phyloP scores from a whole-genome alignment of 2,329 filamentous ascomycete genomes.

The Hymenotorrendiella dingleyae region DNA sequence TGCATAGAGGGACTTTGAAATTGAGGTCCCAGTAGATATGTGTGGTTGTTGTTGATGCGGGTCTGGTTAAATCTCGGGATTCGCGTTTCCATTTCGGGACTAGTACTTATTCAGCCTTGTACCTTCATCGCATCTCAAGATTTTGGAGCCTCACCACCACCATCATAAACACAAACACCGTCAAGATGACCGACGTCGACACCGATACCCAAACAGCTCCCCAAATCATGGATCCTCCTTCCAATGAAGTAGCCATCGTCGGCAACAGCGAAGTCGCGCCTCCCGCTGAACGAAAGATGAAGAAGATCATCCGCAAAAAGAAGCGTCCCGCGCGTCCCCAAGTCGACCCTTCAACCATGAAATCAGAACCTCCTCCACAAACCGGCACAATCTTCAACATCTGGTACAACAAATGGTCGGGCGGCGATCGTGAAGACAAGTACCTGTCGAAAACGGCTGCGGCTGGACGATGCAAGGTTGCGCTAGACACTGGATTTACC shows the following conservation, averaged over 20 bases:
- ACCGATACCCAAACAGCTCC: background rate
- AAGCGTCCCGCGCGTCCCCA: slow-evolving; percentile 84
- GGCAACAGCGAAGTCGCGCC: slow-evolving; percentile 25
- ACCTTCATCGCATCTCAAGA: background rate
- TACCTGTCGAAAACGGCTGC: slow-evolving; percentile 79
- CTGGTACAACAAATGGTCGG: slow-evolving; percentile 98
- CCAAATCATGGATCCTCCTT: slow-evolving; percentile 13
- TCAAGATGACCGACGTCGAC: slow-evolving; percentile 4
- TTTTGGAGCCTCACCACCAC: background rate
- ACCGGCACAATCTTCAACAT: slow-evolving; percentile 97
- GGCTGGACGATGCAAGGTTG: slow-evolving; percentile 80
- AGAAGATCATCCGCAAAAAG: slow-evolving; percentile 90
- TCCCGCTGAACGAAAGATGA: slow-evolving; percentile 52
- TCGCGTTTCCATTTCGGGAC: no score
- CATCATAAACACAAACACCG: background rate
- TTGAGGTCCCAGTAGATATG: no score
- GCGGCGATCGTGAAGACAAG: slow-evolving; percentile 90
- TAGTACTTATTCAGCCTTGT: background rate
- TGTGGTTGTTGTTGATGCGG: no score
- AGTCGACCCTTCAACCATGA: slow-evolving; percentile 78
- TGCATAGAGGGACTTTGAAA: no score
- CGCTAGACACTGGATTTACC: slow-evolving; percentile 72
- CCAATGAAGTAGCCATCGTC: slow-evolving; percentile 23
- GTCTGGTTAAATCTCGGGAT: no score
- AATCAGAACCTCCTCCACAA: slow-evolving; percentile 79